These are phyloP conservation scores for Boletales sp. DNA, from an alignment of 768 basidiomycete species.

Conservation along the genomic window DNA sequence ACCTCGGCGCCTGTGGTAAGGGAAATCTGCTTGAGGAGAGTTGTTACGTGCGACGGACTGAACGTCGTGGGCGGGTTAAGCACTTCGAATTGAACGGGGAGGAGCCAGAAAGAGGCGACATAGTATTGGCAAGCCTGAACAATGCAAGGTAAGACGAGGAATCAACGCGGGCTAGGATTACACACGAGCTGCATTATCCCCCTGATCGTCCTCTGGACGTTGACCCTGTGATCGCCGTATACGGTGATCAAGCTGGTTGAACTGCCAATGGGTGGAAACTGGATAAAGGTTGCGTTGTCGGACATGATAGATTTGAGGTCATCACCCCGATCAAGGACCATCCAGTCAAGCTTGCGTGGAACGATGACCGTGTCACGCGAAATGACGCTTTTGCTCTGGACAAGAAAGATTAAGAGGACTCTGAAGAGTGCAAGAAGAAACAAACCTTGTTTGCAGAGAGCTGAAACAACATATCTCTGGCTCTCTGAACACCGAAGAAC, in stretches of 20 bases:
- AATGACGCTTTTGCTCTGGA: constrained; percentile 81
- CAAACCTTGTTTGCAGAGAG: constrained; percentile 80
- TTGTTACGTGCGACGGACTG: constrained; percentile 78
- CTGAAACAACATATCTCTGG: constrained; percentile 92
- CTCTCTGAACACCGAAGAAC: constrained; percentile 93
- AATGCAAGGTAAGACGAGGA: constrained; percentile 10
- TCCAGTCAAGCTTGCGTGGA: constrained; percentile 97
- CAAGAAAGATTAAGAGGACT: neutral
- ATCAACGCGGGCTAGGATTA: constrained; percentile 21
- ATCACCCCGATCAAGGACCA: constrained; percentile 94
- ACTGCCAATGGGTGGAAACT: constrained; percentile 89
- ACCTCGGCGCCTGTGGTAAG: constrained; percentile 87
- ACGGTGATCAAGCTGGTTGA: constrained; percentile 92
- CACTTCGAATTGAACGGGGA: constrained; percentile 92
- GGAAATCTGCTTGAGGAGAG: constrained; percentile 83
- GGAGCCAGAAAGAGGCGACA: constrained; percentile 94
- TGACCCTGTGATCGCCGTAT: constrained; percentile 90
- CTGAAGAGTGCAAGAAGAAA: neutral
- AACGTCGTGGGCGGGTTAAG: constrained; percentile 79
- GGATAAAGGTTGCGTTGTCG: constrained; percentile 95
- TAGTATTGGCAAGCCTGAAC: constrained; percentile 89
- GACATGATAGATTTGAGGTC: constrained; percentile 91
- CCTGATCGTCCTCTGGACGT: constrained; percentile 90
- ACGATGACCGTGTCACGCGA: constrained; percentile 92
- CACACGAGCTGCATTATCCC: constrained; percentile 93